phyloP scores from a whole-genome alignment of 139 green algal species.

The Chlamydomonas eustigma region DNA sequence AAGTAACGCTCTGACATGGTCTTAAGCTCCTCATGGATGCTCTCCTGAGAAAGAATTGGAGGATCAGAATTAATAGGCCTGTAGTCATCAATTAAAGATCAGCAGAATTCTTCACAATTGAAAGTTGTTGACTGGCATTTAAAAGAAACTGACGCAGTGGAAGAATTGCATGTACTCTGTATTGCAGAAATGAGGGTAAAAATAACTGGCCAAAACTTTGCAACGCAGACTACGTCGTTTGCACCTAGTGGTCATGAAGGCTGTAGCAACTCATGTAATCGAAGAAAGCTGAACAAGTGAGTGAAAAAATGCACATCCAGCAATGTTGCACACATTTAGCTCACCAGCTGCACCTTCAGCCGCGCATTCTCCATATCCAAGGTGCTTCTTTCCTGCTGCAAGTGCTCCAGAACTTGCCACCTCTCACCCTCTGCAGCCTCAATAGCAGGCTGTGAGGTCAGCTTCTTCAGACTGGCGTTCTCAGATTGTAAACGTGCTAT shows the following conservation, averaged over 20 bases:
- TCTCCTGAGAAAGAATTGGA: constrained; percentile 5
- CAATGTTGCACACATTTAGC: too few relatives aligned
- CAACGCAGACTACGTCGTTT: too few relatives aligned
- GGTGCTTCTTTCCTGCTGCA: constrained; percentile 44
- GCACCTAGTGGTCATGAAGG: too few relatives aligned
- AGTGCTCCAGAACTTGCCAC: constrained; percentile 39
- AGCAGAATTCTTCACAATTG: background rate
- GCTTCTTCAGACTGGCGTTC: constrained; percentile 7
- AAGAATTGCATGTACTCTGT: too few relatives aligned
- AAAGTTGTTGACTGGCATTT: too few relatives aligned
- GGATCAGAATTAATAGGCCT: background rate
- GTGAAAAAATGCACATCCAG: too few relatives aligned
- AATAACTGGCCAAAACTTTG: too few relatives aligned
- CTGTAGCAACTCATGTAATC: too few relatives aligned
- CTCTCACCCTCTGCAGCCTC: background rate
- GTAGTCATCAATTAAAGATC: too few relatives aligned
- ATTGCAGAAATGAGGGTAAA: too few relatives aligned
- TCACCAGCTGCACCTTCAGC: constrained; percentile 61
- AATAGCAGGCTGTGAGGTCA: background rate
- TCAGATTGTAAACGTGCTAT: constrained; percentile 14
- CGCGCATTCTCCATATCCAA: constrained; percentile 57
- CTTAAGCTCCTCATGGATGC: background rate
- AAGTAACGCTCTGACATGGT: background rate
- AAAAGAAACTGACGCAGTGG: too few relatives aligned
- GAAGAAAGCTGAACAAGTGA: too few relatives aligned